A percentile compares a stretch with the other conserved stretches of the same genome.
Evolutionary conservation across 2,329 filamentous ascomycete species (phyloP).

Genomic region (Aspergillus quadrilineatus): DNA sequence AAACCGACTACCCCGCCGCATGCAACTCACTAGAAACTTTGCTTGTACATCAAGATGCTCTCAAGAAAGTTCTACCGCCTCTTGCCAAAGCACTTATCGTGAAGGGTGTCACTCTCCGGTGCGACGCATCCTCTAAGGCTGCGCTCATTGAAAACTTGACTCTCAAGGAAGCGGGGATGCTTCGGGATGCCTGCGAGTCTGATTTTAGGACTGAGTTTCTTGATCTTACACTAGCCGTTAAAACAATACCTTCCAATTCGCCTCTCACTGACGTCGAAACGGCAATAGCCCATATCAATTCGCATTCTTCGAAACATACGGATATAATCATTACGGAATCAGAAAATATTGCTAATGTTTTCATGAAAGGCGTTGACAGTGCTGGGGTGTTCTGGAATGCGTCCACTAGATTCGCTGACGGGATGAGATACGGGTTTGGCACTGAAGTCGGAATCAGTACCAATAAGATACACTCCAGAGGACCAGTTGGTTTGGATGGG

Average conservation of each 20-base stretch:
- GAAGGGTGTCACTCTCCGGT: conserved; percentile 79
- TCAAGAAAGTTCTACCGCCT: conserved; percentile 65
- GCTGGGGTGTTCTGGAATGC: conserved; percentile 97
- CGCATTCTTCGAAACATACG: conserved; percentile 89
- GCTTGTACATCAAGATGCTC: conserved; percentile 72
- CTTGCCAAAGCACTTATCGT: conserved; percentile 72
- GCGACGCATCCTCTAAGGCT: conserved; percentile 68
- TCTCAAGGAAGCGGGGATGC: conserved; percentile 42
- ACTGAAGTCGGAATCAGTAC: conserved; percentile 98
- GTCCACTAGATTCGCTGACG: conserved; percentile 89
- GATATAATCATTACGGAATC: conserved; percentile 81
- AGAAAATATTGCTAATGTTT: conserved; percentile 67
- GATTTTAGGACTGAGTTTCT: conserved; percentile 92
- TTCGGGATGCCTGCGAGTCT: conserved; percentile 65
- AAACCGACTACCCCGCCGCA: conserved; percentile 90
- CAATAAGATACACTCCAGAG: conserved; percentile 94
- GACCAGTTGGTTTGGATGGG: conserved; percentile 90
- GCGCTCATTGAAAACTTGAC: conserved; percentile 56
- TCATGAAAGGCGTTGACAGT: conserved; percentile 83
- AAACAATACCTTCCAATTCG: conserved; percentile 59
- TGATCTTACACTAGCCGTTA: conserved; percentile 78
- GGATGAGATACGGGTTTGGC: conserved; percentile 95
- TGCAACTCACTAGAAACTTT: conserved; percentile 95
- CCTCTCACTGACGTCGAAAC: conserved; percentile 54
- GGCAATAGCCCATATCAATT: conserved; percentile 86